Conservation (phyloP, 148 eudicot species). For the Rhododendron williamsianum region DNA sequence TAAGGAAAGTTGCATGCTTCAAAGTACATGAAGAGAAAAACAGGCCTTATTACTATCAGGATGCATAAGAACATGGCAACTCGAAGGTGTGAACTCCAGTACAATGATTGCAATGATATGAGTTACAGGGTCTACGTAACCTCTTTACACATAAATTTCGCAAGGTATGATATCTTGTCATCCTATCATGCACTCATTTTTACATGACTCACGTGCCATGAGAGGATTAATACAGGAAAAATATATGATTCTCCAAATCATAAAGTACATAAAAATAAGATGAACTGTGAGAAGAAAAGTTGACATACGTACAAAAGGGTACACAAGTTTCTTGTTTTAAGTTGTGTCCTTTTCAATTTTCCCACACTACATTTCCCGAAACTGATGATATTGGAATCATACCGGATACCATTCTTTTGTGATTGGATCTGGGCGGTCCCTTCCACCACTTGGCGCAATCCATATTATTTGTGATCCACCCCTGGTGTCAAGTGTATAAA, state of each 20-base stretch:
- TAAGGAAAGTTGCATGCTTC: neutral
- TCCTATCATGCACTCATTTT: neutral
- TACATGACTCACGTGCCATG: neutral
- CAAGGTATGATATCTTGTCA: constrained; percentile 1
- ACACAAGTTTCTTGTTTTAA: neutral
- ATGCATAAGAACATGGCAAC: neutral
- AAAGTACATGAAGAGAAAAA: neutral
- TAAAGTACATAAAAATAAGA: neutral
- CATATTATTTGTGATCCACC: constrained; percentile 90
- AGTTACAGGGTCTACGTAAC: neutral
- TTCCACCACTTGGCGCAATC: constrained; percentile 99
- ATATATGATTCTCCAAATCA: neutral
- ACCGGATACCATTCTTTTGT: constrained; percentile 87
- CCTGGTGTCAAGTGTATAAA: constrained; percentile 31
- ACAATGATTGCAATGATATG: neutral
- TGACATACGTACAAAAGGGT: neutral
- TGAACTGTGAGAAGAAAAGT: neutral
- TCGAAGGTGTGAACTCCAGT: neutral
- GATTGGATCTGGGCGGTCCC: constrained; percentile 92
- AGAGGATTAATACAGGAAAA: neutral
- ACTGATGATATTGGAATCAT: constrained; percentile 2
- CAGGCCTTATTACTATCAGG: neutral
- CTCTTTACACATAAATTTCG: neutral
- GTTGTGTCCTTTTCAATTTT: constrained; percentile 1
- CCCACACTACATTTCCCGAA: neutral